Base-by-base conservation (phyloP, 192 early-diverging fungal species). In the Gamsiella multidivaricata region DNA sequence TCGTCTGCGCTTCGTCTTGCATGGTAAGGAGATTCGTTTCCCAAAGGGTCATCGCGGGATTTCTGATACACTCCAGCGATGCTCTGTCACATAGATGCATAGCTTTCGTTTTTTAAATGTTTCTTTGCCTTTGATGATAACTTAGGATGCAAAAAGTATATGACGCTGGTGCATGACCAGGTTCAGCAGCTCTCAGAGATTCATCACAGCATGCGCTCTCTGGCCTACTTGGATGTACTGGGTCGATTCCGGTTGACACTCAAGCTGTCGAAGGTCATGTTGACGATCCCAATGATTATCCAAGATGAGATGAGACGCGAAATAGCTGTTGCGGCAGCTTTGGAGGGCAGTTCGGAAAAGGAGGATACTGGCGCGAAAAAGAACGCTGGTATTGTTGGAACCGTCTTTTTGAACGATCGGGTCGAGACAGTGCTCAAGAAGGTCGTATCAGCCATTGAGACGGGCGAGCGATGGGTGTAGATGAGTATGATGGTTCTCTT, bases 71-170 rank as follows among this genome's bases (percentile, higher is more conserved):
- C 23, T n/a, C 25, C 20, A 31, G 15, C 36, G 26, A n/a, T n/a
- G n/a, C n/a, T n/a, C n/a, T n/a, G n/a, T n/a, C n/a, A n/a, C n/a
- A n/a, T n/a, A n/a, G n/a, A n/a, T n/a, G n/a, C n/a, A n/a, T n/a
- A n/a, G n/a, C n/a, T n/a, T n/a, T n/a, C n/a, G n/a, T n/a, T n/a
- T n/a, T n/a, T n/a, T n/a, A n/a, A n/a, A n/a, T n/a, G n/a, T n/a
- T n/a, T n/a, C n/a, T n/a, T n/a, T n/a, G n/a, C n/a, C n/a, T n/a
- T n/a, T n/a, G 2, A 22, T 61, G 31, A 1, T 45, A 33, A 17
- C 1, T 52, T 80, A 88, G 87, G 85, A 17, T 84, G 84, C 32
- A 83, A 87, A 46, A 86, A 88, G 52, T 88, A 88, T 42, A 80
- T 87, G 61, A 84, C 85, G 52, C 66, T 88, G 29, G 82, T 87